Conservation (phyloP, 805 yeast species). For the Spathaspora sp. region DNA sequence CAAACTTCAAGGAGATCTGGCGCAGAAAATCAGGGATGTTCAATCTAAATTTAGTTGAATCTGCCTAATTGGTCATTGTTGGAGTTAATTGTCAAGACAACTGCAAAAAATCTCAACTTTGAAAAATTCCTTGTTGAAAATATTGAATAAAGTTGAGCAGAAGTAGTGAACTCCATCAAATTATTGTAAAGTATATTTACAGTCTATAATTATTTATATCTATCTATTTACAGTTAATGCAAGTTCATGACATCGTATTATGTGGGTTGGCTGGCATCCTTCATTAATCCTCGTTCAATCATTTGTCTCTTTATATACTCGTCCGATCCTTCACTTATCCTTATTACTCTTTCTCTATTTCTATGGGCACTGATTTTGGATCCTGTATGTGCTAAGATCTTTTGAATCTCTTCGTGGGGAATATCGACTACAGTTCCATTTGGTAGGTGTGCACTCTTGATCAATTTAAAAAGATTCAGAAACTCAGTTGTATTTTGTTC, state of each 20-base stretch:
- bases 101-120: too few species aligned
- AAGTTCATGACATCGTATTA: neutral
- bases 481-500: neutral
- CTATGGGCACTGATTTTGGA: conserved; percentile 4
- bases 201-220: neutral
- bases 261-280: neutral
- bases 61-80: too few species aligned
- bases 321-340: conserved; percentile 10
- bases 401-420: neutral
- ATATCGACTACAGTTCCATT: neutral
- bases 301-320: conserved; percentile 11
- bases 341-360: conserved; percentile 8
- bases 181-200: neutral
- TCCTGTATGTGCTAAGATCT: conserved; percentile 1
- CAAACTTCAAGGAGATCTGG: too few species aligned
- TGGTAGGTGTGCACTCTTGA: neutral
- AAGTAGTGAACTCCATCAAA: too few species aligned
- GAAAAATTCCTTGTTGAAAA: too few species aligned
- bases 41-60: too few species aligned
- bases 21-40: too few species aligned
- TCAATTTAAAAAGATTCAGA: neutral
- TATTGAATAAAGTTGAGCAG: neutral
- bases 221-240: neutral
- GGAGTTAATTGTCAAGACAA: too few species aligned
- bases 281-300: conserved; percentile 13